These are phyloP conservation scores for Pelargonium exstipulatum DNA, from an alignment of 441 rosid genomes.

Conservation along the genomic window DNA sequence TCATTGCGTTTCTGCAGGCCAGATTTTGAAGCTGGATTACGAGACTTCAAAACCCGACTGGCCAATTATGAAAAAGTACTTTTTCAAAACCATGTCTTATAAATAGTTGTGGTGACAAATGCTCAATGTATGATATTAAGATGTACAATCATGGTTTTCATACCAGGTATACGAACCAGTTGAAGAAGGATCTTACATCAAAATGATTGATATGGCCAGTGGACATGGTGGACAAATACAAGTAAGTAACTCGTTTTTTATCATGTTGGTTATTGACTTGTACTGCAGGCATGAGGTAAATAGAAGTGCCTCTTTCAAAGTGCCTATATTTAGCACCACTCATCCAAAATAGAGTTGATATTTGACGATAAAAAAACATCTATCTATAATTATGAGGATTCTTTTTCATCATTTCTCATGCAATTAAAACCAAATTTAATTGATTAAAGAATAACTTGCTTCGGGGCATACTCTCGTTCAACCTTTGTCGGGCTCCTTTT, in stretches of 20 bases:
- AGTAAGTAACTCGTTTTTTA: slow-evolving; percentile 33
- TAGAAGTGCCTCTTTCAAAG: neutral
- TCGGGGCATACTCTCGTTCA: neutral
- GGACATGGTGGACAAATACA: slow-evolving; percentile 97
- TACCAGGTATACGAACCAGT: slow-evolving; percentile 94
- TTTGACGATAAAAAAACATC: neutral
- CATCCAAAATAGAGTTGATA: neutral
- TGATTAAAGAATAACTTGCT: neutral
- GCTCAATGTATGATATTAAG: slow-evolving; percentile 13
- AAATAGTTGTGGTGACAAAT: slow-evolving; percentile 20
- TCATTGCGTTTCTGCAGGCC: slow-evolving; percentile 52
- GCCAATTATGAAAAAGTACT: slow-evolving; percentile 79
- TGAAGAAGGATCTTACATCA: slow-evolving; percentile 97
- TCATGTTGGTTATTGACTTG: neutral
- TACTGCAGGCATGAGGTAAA: slow-evolving; percentile 8
- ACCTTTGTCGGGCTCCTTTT: neutral
- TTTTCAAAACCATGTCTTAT: slow-evolving; percentile 22
- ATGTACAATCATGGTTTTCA: slow-evolving; percentile 19
- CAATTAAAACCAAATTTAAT: neutral
- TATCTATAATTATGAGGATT: neutral
- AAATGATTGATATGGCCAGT: slow-evolving; percentile 99
- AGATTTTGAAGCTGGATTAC: slow-evolving; percentile 85
- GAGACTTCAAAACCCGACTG: slow-evolving; percentile 79
- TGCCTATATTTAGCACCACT: neutral
- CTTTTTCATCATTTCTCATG: neutral